Evolutionary conservation across 139 green algal species (phyloP), one percentile per base, ranked within the genome.

Genomic region (Chlorella sp.): DNA sequence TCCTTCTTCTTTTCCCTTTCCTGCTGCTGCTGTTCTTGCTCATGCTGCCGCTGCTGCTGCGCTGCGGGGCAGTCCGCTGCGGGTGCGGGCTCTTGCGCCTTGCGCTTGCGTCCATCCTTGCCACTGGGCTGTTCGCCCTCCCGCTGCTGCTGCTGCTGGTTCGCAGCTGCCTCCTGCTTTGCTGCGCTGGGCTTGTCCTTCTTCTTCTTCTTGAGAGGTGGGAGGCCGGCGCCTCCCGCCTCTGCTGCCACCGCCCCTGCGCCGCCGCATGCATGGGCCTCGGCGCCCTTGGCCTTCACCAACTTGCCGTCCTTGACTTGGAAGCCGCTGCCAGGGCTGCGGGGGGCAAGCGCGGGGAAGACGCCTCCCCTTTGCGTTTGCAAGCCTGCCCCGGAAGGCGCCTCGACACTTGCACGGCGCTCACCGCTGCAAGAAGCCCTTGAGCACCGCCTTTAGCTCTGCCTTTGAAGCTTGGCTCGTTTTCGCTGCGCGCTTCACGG

Each of bases 361-460:
- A n/a, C n/a, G n/a, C n/a, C n/a, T n/a, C n/a, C n/a, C n/a, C n/a
- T n/a, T n/a, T n/a, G n/a, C n/a, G n/a, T n/a, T n/a, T n/a, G n/a
- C n/a, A n/a, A n/a, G n/a, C n/a, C n/a, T n/a, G n/a, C n/a, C n/a
- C n/a, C n/a, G n/a, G n/a, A n/a, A n/a, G n/a, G n/a, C n/a, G n/a
- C n/a, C n/a, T n/a, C 3, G 14, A 1, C 36, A 1, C 36, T 33
- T 38, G 2, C n/a, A 55, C 29, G 6, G 35, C 6, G 40, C 71
- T 19, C 51, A 77, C 76, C 51, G 55, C 19, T 5, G 19, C 36
- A 79, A 23, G 19, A 67, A 79, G 38, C 31, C 61, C 17, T 78
- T 15, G 15, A 78, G 35, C 17, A 38, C 66, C 12, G 45, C 31
- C 21, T n/a, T 38, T 0, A 78, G 48, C 11, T 17, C 23, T 21